These are phyloP conservation scores for Leccinum fibrillosum DNA, from an alignment of 768 basidiomycete species.

Conservation along the genomic window DNA sequence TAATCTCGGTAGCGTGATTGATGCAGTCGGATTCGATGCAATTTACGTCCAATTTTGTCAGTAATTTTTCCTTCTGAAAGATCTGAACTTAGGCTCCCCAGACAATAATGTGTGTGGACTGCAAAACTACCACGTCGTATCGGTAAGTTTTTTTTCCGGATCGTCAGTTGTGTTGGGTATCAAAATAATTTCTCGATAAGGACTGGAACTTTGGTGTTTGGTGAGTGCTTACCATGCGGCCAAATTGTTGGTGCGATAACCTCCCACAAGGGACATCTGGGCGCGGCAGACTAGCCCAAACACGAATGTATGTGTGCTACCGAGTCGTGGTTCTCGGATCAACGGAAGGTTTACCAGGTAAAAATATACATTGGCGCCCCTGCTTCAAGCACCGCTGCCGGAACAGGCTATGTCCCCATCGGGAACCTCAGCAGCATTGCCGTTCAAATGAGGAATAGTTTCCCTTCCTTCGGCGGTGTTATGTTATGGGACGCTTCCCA, in stretches of 20 bases:
- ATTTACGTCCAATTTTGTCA: conserved; percentile 68
- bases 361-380: conserved; percentile 45
- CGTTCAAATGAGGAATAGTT: conserved; percentile 33
- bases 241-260: conserved; percentile 3
- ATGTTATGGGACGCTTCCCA: conserved; percentile 47
- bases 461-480: conserved; percentile 42
- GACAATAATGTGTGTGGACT: conserved; percentile 45
- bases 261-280: conserved; percentile 42
- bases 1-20: conserved; percentile 55
- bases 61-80: background rate
- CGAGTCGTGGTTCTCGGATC: background rate
- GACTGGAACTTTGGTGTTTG: conserved; percentile 43
- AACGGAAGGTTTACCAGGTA: conserved; percentile 15
- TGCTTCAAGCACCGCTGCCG: conserved; percentile 40
- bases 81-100: conserved; percentile 8
- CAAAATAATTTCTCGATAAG: conserved; percentile 26
- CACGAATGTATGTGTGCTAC: conserved; percentile 28
- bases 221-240: conserved; percentile 10
- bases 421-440: conserved; percentile 33
- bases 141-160: conserved; percentile 37
- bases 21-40: conserved; percentile 64
- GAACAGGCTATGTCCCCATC: conserved; percentile 37
- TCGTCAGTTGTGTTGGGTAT: background rate
- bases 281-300: conserved; percentile 41
- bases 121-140: conserved; percentile 49